Conservation (phyloP, 768 basidiomycete species). For the Termitomyces sp. region DNA sequence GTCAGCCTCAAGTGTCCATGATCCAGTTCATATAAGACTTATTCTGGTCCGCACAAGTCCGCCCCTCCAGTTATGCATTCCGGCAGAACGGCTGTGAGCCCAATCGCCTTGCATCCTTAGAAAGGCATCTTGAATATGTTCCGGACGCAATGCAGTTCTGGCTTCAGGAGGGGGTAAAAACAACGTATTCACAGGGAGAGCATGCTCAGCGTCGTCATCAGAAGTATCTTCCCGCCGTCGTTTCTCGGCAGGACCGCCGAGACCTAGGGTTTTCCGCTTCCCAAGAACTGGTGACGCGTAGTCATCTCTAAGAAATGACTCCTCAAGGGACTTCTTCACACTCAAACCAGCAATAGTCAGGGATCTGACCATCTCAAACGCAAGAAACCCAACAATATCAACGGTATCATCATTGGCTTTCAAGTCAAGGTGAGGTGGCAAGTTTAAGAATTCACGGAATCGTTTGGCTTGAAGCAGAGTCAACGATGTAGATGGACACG, state of each 20-base stretch:
- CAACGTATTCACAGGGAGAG: slow-evolving; percentile 62
- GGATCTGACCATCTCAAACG: slow-evolving; percentile 95
- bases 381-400: slow-evolving; percentile 95
- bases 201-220: slow-evolving; percentile 56
- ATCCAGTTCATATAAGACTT: slow-evolving; percentile 55
- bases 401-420: slow-evolving; percentile 92
- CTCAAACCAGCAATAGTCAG: slow-evolving; percentile 84
- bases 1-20: neutral
- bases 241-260: slow-evolving; percentile 45
- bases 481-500: neutral
- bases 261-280: slow-evolving; percentile 55
- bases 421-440: slow-evolving; percentile 80
- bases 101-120: slow-evolving; percentile 85
- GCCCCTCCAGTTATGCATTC: slow-evolving; percentile 87
- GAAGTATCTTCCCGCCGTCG: slow-evolving; percentile 53
- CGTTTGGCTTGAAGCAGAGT: slow-evolving; percentile 64
- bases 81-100: slow-evolving; percentile 74
- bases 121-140: slow-evolving; percentile 91
- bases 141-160: slow-evolving; percentile 68
- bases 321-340: slow-evolving; percentile 75
- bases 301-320: slow-evolving; percentile 61
- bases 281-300: slow-evolving; percentile 60
- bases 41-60: slow-evolving; percentile 76
- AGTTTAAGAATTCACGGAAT: slow-evolving; percentile 90
- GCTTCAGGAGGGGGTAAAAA: slow-evolving; percentile 83